Base-by-base conservation (phyloP, 441 rosid genomes). In the Erysimum pusillum region DNA sequence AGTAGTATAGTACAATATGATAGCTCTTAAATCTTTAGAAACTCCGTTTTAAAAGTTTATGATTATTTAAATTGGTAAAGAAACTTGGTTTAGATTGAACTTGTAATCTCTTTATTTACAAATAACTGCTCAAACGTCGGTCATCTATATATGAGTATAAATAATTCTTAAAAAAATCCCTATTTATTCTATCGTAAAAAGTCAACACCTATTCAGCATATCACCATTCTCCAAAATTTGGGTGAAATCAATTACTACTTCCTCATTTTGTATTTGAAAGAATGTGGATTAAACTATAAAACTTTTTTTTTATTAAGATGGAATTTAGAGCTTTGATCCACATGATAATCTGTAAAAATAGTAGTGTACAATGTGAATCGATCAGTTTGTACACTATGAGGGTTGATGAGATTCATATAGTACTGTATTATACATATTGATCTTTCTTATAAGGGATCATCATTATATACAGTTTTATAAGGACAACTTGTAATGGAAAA, bases 401-500 rank as follows among this genome's bases (percentile, higher is more conserved):
- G 34, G 3, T 25, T 25, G 28, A 25, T 25, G 28, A 49, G 35
- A 35, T 75, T 60, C 13, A 2, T 53, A 44, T 7, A n/a, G n/a
- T n/a, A 25, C 28, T 25, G 28, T 25, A 25, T 25, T 25, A 25
- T 25, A 3, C 31, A 28, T 3, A 6, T 52, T 52, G 6, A 60
- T 67, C 4, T 44, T 15, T 53, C 48, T 28, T 41, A 9, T 52
- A 32, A 44, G 28, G 28, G 28, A 17, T 51, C 57, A 69, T 62
- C 58, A 52, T 34, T 61, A 53, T 18, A 34, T 35, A 25, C 63
- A 49, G 7, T 35, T 56, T 63, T 20, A 20, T 56, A 35, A 25
- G 34, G 49, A 28, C 67, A 71, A 76, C 46, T 63, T 46, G 45
- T 15, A 71, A 28, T 28, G 17, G 32, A 34, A 49, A 38, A 39